Evolutionary conservation across 441 rosid species (phyloP), one percentile per base, ranked within the genome.

Genomic region (Gossypium lobatum): DNA sequence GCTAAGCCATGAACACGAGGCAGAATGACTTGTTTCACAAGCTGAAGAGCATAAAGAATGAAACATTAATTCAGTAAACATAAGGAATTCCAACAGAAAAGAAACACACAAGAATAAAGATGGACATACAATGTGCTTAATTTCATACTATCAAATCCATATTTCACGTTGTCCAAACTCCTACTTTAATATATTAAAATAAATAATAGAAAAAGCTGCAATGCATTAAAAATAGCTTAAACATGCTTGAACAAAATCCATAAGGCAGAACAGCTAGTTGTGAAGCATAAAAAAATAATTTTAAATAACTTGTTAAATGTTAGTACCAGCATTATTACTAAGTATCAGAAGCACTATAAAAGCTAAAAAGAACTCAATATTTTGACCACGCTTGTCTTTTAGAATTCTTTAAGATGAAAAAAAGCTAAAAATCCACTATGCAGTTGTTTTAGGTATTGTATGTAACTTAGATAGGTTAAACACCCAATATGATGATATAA

Each of bases 1-100:
- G 97, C 98, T 79, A 95, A 78, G 71, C 94, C 91, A 83, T 95
- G 97, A 79, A 92, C 92, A 48, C 96, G 96, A 73, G 97, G 99
- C 85, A 95, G 86, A 84, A 95, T 87, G 83, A 90, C 86, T 82
- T 93, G 91, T 83, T 92, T 91, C 81, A 95, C 95, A 52, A 95
- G 91, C 99, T 95, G 95, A 75, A 82, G 73, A 77, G 26, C 45
- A 61, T 17, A 57, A 39, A 66, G 42, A 57, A 31, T 31, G 48
- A 58, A 31, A 75, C 18, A 50, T 16, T 39, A 45, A 42, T 2
- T 75, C 60, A 68, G 61, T 1, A 57, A 14, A 54, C 6, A 20
- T 5, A 34, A 13, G 31, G 65, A 71, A 75, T 34, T 46, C 37
- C 3, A 61, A 4, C 37, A 25, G 8, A 28, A 26, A 60, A 58